Base-by-base conservation (phyloP, 129 eudicot species). In the Sambucus nigra region DNA sequence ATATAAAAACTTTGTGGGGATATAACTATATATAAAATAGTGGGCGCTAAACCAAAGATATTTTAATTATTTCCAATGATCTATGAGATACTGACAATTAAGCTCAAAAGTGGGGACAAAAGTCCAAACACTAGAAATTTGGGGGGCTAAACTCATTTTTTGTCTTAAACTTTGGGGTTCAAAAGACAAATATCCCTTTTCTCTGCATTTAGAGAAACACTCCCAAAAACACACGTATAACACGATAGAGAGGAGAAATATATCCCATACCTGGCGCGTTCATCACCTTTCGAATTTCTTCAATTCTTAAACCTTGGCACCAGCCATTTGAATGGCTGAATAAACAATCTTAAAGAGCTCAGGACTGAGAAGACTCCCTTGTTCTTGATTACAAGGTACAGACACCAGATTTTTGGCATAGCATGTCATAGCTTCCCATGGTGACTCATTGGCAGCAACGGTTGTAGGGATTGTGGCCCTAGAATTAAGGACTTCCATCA, bases 291-390 rank as follows among this genome's bases (percentile, higher is more conserved):
- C 78, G 68, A 50, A 86, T 63, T 49, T 73, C 86, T 64, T 75
- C 76, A 75, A 82, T 82, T 75, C 71, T 63, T 75, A 91, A 70
- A 54, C 95, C 95, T 71, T 86, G 88, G 76, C 94, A 67, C 99
- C 99, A 46, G 99, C 79, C 68, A 79, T 81, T 62, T 80, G 94
- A 59, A 86, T 82, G 65, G 80, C 88, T 47, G 75, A 74, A 76
- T 69, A 69, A 22, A 77, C 69, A 35, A 66, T 79, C 61, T 45
- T 70, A 40, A 91, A 79, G 19, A 82, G 67, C 54, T 71, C 29
- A 33, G 97, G 76, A 55, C 40, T 6, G 27, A 80, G 57, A 50
- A 47, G 27, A 58, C 71, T 60, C 26, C 45, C 16, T 51, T 59
- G 28, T 47, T 47, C 61, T 46, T 40, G 65, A 62, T 46, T 62